A percentile compares a stretch with the other conserved stretches of the same genome.
These are phyloP conservation scores for Penicillium manginii DNA, from an alignment of 495 filamentous ascomycete genomes.

Conservation along the genomic window DNA sequence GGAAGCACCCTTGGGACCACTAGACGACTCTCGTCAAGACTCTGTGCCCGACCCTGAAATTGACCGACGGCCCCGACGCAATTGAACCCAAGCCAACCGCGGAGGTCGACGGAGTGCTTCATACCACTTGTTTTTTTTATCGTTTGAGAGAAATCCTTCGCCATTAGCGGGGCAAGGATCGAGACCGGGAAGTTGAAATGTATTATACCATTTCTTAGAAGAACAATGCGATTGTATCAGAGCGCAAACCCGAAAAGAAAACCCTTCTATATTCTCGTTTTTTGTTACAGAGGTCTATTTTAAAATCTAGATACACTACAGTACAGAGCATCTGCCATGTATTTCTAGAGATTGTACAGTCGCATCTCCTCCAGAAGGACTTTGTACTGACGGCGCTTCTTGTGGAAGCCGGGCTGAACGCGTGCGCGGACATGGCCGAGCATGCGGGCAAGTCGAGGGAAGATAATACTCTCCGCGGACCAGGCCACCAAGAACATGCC, in stretches of 20 bases:
- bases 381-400: conserved; percentile 89
- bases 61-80: background rate
- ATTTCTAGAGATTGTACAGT: conserved; percentile 7
- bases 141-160: conserved; percentile 26
- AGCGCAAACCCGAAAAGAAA: conserved; percentile 6
- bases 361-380: conserved; percentile 74
- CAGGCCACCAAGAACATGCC: conserved; percentile 69
- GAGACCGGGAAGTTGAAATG: conserved; percentile 25
- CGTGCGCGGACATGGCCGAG: conserved; percentile 61
- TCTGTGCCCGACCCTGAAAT: background rate
- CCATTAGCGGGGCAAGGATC: conserved; percentile 22
- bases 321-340: conserved; percentile 3
- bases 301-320: conserved; percentile 17
- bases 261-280: conserved; percentile 14
- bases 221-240: conserved; percentile 9
- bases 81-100: background rate
- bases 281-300: conserved; percentile 17
- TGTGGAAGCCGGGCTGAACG: conserved; percentile 60
- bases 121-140: conserved; percentile 13
- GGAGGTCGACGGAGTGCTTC: background rate
- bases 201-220: conserved; percentile 31
- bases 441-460: conserved; percentile 69
- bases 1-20: conserved; percentile 99
- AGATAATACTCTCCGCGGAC: conserved; percentile 68
- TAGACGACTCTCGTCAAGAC: conserved; percentile 39